Evolutionary conservation across 2,329 filamentous ascomycete species (phyloP).

Genomic region (Beauveria sp.): DNA sequence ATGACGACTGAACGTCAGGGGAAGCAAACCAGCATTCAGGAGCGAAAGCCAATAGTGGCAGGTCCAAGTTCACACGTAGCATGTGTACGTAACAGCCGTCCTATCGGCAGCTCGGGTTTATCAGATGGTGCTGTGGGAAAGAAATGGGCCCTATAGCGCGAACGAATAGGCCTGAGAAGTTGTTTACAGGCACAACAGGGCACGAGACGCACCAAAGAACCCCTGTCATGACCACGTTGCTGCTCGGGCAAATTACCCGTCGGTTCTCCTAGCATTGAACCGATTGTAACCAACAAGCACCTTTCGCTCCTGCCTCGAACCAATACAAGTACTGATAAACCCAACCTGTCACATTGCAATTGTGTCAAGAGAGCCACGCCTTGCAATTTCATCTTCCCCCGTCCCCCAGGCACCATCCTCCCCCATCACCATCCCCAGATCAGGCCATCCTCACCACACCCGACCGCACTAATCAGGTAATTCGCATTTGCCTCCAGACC

Average conservation of each 20-base stretch:
- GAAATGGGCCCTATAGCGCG: background rate
- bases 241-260: too few relatives aligned
- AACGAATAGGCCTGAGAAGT: background rate
- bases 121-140: slow-evolving; percentile 5
- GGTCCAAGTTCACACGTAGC: background rate
- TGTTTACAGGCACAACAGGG: background rate
- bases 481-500: background rate
- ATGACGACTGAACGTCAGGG: too few relatives aligned
- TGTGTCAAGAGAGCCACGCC: too few relatives aligned
- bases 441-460: background rate
- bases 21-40: too few relatives aligned
- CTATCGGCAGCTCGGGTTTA: background rate
- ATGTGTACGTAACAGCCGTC: slow-evolving; percentile 8
- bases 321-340: too few relatives aligned
- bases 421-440: background rate
- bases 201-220: background rate
- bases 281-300: background rate
- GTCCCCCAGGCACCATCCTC: background rate
- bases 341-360: too few relatives aligned
- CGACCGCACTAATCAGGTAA: background rate
- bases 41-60: too few relatives aligned
- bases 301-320: too few relatives aligned
- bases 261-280: background rate
- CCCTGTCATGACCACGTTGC: background rate
- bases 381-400: too few relatives aligned